phyloP scores from a whole-genome alignment of 805 yeast species.

The Lipomyces anomalus region DNA sequence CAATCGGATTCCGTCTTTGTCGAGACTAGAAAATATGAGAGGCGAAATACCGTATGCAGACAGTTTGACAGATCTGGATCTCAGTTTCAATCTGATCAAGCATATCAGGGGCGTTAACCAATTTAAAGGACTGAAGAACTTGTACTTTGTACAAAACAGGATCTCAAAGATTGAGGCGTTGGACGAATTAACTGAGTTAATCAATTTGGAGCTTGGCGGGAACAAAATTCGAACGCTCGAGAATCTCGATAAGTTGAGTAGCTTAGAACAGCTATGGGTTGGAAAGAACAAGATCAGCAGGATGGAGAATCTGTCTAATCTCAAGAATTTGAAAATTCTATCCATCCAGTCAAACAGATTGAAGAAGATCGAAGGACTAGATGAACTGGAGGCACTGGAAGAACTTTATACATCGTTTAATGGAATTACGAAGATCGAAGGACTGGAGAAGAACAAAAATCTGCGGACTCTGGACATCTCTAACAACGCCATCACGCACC shows the following conservation, averaged over 20 bases:
- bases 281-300: constrained; percentile 76
- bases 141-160: constrained; percentile 85
- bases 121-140: constrained; percentile 54
- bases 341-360: constrained; percentile 86
- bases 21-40: constrained; percentile 39
- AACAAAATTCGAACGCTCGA: constrained; percentile 57
- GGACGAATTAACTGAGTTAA: constrained; percentile 49
- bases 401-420: constrained; percentile 88
- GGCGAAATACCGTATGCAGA: constrained; percentile 4
- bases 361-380: constrained; percentile 74
- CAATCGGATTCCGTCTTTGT: constrained; percentile 79
- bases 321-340: constrained; percentile 62
- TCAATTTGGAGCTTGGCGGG: constrained; percentile 84
- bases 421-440: constrained; percentile 67
- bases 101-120: constrained; percentile 73
- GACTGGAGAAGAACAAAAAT: constrained; percentile 62
- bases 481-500: constrained; percentile 55
- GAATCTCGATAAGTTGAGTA: constrained; percentile 49
- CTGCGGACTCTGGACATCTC: constrained; percentile 76
- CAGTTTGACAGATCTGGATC: constrained; percentile 50
- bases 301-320: constrained; percentile 55
- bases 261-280: constrained; percentile 76
- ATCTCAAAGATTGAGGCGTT: constrained; percentile 67
- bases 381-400: constrained; percentile 61
- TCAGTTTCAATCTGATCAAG: constrained; percentile 84